Base-by-base conservation (phyloP, 2,329 filamentous ascomycete species). In the Penicillium sp. region DNA sequence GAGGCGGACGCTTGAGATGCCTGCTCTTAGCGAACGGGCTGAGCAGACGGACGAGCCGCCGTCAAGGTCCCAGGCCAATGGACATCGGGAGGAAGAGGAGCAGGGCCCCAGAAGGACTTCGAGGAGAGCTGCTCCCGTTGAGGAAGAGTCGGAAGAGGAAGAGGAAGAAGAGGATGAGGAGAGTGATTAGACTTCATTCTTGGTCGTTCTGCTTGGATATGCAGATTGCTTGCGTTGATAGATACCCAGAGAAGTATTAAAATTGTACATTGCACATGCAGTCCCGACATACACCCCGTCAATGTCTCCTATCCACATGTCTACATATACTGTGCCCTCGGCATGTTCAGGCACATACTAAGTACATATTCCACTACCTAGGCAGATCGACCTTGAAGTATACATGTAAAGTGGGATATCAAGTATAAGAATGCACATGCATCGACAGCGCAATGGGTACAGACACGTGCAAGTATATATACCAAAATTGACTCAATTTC, bases 1-100 rank as follows among this genome's bases (percentile, higher is more conserved):
- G 48, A 76, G 80, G 26, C 79, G 81, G 50, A 91, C 86, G 69
- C 72, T 91, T 46, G 86, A 85, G 6, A 75, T 88, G 49, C 70
- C 72, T 39, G 64, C 47, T 31, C 42, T 37, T 46, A 55, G 47
- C 26, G 31, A 42, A 37, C 21, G 26, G 16, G 50, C 16, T 44
- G 43, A 24, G 4, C 35, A 55, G 58, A 22, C n/a, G 3, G 22
- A 14, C 5, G 43, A 16, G 26, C n/a, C 45, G 9, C 29, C 14
- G 31, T 37, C 9, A 4, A 6, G 31, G 19, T 16, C 39, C 10
- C 39, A 14, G 39, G 19, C 11, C 4, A 42, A 42, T 22, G 39
- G 39, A 22, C 39, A 42, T 42, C 19, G 39, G 10, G 46, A 35
- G 13, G 43, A 49, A 35, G 24, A 21, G 3, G 56, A 46, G 19